Evolutionary conservation across 2,329 filamentous ascomycete species (phyloP).

Genomic region (Diatrype stigma): DNA sequence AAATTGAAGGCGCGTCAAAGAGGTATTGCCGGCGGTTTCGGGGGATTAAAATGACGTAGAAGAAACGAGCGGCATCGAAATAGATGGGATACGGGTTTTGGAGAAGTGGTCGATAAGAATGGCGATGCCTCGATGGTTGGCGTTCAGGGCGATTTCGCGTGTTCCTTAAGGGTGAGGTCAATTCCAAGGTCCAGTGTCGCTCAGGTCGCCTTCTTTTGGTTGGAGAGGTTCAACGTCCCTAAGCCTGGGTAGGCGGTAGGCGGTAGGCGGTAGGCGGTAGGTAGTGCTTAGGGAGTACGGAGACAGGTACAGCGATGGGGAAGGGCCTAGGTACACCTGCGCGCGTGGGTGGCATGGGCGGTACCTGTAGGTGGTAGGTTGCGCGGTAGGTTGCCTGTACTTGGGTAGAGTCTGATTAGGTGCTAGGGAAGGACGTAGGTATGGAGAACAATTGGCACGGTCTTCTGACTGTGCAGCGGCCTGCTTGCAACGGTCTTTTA

Average conservation of each 20-base stretch:
- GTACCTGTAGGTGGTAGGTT: no score
- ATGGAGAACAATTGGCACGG: background rate
- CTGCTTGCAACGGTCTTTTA: no score
- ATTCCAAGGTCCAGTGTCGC: background rate
- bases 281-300: no score
- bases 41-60: slow-evolving; percentile 46
- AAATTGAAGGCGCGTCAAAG: slow-evolving; percentile 48
- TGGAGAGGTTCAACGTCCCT: background rate
- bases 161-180: slow-evolving; percentile 54
- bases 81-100: slow-evolving; percentile 45
- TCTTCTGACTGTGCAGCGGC: background rate
- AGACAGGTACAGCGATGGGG: no score
- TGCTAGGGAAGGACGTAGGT: no score
- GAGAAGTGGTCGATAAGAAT: slow-evolving; percentile 35
- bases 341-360: no score
- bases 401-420: no score
- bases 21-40: slow-evolving; percentile 40
- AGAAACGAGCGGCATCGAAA: slow-evolving; percentile 46
- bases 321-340: no score
- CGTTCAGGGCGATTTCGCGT: slow-evolving; percentile 45
- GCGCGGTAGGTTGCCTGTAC: no score
- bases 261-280: no score
- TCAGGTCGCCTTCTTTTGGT: background rate
- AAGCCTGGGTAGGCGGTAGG: no score
- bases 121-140: slow-evolving; percentile 49